Base-by-base conservation (phyloP, 2,329 filamentous ascomycete genomes). In the Exophiala sp. region DNA sequence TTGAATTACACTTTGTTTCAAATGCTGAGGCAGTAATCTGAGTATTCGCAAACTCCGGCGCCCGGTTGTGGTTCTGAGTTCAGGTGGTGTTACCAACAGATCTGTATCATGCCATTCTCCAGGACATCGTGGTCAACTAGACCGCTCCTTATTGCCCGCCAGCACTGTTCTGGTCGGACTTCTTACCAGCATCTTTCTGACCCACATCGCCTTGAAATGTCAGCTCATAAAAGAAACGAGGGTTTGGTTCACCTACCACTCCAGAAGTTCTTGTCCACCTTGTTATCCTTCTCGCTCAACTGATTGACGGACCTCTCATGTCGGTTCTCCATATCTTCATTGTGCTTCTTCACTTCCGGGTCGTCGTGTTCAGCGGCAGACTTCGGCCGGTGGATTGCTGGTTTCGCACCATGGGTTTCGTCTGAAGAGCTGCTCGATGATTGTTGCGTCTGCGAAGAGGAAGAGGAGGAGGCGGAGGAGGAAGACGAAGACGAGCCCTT, bases 221-320 rank as follows among this genome's bases (percentile, higher is more conserved):
- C 44, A 59, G 47, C 6, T 41, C 20, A 45, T 11, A 18, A 10
- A 11, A 46, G 24, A 9, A 21, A 2, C 12, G 14, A 14, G 3
- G 35, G 7, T n/a, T 12, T 21, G 32, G 9, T 44, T 29, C 24
- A 60, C 54, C 16, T 29, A 64, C 62, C 60, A 42, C 48, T 40
- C 62, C 62, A 64, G 41, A 62, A 64, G 5, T 53, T 43, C 51
- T 64, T 64, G 41, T 63, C 56, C n/a, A 63, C 62, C 52, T 63
- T 62, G 47, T 62, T 62, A 29, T 64, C 61, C 10, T 60, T 36
- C 40, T 64, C 62, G 24, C 50, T 40, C n/a, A 64, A 34, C 45
- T 64, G 62, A 47, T 64, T 62, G 29, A 45, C 40, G 12, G 57
- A 52, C 35, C 58, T 50, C 38, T 56, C 58, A 39, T 48, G 44